Evolutionary conservation across 768 basidiomycete species (phyloP), one percentile per base, ranked within the genome.

Genomic region (Mycena leptocephala): DNA sequence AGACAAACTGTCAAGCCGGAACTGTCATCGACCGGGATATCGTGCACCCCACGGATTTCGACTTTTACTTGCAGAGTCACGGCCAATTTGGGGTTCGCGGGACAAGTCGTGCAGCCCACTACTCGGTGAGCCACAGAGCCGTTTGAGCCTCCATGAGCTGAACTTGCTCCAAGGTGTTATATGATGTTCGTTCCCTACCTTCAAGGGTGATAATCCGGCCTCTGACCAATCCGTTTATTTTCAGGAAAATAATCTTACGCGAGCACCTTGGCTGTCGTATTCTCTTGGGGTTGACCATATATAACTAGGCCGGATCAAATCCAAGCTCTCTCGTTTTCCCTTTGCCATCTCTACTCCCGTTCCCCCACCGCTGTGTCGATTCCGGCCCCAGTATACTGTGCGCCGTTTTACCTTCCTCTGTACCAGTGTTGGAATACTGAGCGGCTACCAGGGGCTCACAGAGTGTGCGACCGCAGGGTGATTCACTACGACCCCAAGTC

Each of bases 311-410:
- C 93, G 14, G 93, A 95, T 79, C 89, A 90, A 26, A 82, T 96
- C 28, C 95, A 96, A 79, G 88, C 89, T 0, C 82, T 96, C 0
- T 90, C 93, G 0, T 96, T 94, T 66, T 90, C 93, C 0, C 86
- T 96, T 0, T 95, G 95, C 79, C 95, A 96, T 62, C 91, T 95
- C 0, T 96, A 95, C 66, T 94, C 95, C 0, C 90, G 95, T 0
- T 89, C 95, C 0, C 95, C 95, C 0, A 92, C 95, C 9, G 94
- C 95, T 0, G 95, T 96, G 0, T 96, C 95, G 0, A 96, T 96
- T 48, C 95, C 95, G 0, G 95, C 95, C 0, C 95, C 95, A 0
- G 94, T 96, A 0, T 96, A 96, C 75, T 96, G 95, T 95, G 79
- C 80, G 92, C 30, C 18, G 30, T 30, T 14, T 5, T 5, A 18